phyloP scores from a whole-genome alignment of 129 eudicot species.

The Calendula officinalis region DNA sequence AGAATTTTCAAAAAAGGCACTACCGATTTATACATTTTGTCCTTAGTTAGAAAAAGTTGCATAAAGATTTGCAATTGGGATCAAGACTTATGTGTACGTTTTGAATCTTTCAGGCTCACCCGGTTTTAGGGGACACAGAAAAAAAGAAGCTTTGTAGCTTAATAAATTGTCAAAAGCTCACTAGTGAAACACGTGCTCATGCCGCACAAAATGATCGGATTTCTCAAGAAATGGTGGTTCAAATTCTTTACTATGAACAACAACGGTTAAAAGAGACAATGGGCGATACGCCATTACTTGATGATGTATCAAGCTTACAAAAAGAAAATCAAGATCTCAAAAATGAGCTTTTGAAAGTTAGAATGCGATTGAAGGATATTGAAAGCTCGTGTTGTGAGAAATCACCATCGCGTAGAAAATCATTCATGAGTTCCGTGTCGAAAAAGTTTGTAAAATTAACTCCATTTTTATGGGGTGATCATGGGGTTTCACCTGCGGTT shows the following conservation, averaged over 20 bases:
- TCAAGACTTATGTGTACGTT: conserved; percentile 1
- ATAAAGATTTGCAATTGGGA: background rate
- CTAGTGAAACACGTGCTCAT: conserved; percentile 77
- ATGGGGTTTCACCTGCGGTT: conserved; percentile 40
- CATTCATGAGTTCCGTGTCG: conserved; percentile 62
- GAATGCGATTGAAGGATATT: conserved; percentile 54
- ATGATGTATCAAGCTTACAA: conserved; percentile 45
- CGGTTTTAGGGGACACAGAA: conserved; percentile 58
- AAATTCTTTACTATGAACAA: conserved; percentile 88
- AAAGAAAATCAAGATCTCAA: conserved; percentile 83
- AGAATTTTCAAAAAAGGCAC: no score
- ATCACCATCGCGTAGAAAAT: conserved; percentile 55
- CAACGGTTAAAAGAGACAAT: conserved; percentile 57
- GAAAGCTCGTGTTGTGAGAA: conserved; percentile 39
- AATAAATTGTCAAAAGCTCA: conserved; percentile 83
- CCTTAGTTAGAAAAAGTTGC: background rate
- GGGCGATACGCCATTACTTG: conserved; percentile 35
- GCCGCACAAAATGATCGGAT: conserved; percentile 85
- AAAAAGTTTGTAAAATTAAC: conserved; percentile 56
- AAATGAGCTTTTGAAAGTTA: conserved; percentile 65
- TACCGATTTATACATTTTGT: background rate
- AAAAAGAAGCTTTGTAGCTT: conserved; percentile 77
- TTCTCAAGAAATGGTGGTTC: conserved; percentile 74
- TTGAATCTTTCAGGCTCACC: conserved; percentile 71
- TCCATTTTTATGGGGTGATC: conserved; percentile 43